Evolutionary conservation across 192 early-diverging fungal genomes (phyloP), one percentile per base, ranked within the genome.

Genomic region (Coemansia guatemalensis): DNA sequence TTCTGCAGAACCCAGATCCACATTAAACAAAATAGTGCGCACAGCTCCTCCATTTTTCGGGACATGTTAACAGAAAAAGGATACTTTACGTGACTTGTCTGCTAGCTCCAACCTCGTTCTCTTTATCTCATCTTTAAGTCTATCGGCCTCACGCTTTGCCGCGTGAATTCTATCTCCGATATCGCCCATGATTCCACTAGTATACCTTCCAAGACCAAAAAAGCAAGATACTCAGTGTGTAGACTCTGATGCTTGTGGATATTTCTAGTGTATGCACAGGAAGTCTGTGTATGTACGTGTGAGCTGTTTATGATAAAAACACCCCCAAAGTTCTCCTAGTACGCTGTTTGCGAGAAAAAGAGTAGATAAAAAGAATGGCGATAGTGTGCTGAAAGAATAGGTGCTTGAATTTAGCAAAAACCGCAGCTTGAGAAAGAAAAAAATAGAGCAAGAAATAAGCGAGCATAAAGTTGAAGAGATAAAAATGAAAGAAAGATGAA

Each of bases 41-140:
- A 1, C 12, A 44, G 14, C 14, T 9, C 39, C 14, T 44, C 3
- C 14, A 17, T 35, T n/a, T n/a, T 35, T 35, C 5, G 7, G 7
- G 7, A 35, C 33, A 35, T 11, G 11, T 1, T 35, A 35, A 11
- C n/a, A 3, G 24, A 30, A 23, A 7, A 55, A n/a, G n/a, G 65
- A 66, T 72, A 74, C 88, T 71, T 84, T 92, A 97, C 96, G 82
- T 57, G 96, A 93, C 50, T 93, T 96, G 82, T 99, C 97, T 22
- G 92, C 93, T 30, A 99, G 87, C 53, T 94, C 91, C 63, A 94
- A 91, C 74, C 90, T 93, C 68, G 92, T 96, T 69, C 90, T 88
- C 81, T 92, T 93, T 76, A 99, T 97, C 73, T 89, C 89, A 64
- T 99, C 97, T 78, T 98, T 99, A 44, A 99, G 76, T 53, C 84